A percentile compares a stretch with the other conserved stretches of the same genome.
Evolutionary conservation across 192 early-diverging fungal genomes (phyloP).

Genomic region (Rhizophagus sp.): DNA sequence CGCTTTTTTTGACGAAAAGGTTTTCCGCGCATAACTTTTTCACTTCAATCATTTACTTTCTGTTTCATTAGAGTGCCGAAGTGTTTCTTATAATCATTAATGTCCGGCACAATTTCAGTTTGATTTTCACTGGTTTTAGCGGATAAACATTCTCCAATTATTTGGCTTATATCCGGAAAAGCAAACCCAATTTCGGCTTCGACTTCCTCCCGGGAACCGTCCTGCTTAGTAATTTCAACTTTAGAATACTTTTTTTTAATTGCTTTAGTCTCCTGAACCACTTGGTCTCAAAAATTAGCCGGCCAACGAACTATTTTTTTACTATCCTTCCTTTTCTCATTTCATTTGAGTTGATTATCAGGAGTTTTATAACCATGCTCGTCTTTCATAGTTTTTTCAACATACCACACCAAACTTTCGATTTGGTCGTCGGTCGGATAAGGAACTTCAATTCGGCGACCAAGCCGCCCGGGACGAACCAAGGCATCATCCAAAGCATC

Average conservation of each 20-base stretch:
- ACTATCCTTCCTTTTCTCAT: not conserved
- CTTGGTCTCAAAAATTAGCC: slow-evolving; percentile 10
- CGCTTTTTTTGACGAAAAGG: no score
- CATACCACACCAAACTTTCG: not conserved
- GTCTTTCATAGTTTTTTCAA: slow-evolving; percentile 3
- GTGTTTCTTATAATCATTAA: not conserved
- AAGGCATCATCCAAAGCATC: not conserved
- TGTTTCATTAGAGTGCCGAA: not conserved
- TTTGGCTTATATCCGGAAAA: not conserved
- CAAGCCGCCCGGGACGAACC: not conserved
- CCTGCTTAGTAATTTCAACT: no score
- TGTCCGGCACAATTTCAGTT: not conserved
- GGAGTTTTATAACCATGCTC: no score
- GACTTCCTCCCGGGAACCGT: no score
- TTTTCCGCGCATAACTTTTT: no score
- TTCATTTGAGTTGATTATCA: not conserved
- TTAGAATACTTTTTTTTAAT: no score
- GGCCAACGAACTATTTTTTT: no score
- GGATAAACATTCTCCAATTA: not conserved
- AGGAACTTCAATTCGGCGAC: not conserved
- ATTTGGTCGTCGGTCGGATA: not conserved
- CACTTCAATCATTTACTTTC: not conserved
- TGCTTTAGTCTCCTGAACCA: not conserved
- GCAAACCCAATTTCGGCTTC: not conserved
- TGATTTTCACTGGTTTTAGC: not conserved